Percentiles rank a stretch among this genome's conserved stretches.
These are phyloP conservation scores for Mycena rosella DNA, from an alignment of 768 basidiomycete species.

Conservation along the genomic window DNA sequence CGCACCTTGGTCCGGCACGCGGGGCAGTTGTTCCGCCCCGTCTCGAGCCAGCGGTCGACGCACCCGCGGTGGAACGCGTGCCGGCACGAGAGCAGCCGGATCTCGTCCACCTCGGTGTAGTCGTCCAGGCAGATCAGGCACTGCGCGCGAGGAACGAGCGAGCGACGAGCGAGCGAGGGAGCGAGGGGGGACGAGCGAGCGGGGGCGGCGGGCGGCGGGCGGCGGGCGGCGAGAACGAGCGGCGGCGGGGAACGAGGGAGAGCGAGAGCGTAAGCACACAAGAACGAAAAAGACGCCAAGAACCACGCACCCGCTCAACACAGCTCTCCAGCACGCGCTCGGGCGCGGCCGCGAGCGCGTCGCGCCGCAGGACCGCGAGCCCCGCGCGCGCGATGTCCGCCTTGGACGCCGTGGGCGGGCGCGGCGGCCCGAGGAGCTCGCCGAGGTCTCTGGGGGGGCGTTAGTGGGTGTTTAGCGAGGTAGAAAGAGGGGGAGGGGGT, in stretches of 20 bases:
- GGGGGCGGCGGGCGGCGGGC: no score
- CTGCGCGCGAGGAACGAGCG: constrained; percentile 47
- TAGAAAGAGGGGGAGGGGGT: neutral
- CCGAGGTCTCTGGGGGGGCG: constrained; percentile 75
- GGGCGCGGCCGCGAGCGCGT: constrained; percentile 50
- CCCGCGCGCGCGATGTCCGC: constrained; percentile 91
- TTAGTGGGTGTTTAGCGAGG: neutral
- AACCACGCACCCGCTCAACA: constrained; percentile 73
- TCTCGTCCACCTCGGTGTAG: constrained; percentile 81
- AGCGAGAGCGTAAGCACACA: no score
- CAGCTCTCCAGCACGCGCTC: constrained; percentile 82
- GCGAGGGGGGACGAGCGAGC: no score
- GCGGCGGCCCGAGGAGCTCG: constrained; percentile 84
- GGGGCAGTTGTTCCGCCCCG: constrained; percentile 91
- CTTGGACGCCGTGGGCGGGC: constrained; percentile 84
- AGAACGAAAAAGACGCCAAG: neutral
- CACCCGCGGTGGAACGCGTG: constrained; percentile 93
- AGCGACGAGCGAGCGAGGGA: no score
- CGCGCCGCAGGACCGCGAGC: constrained; percentile 69
- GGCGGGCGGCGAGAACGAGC: no score
- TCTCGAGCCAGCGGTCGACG: constrained; percentile 90
- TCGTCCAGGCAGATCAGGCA: constrained; percentile 92
- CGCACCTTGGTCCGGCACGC: constrained; percentile 86
- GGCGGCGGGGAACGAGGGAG: neutral
- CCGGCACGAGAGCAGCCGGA: constrained; percentile 84